Base-by-base conservation (phyloP, 345 rosid species). In the Pugionium dolabratum region DNA sequence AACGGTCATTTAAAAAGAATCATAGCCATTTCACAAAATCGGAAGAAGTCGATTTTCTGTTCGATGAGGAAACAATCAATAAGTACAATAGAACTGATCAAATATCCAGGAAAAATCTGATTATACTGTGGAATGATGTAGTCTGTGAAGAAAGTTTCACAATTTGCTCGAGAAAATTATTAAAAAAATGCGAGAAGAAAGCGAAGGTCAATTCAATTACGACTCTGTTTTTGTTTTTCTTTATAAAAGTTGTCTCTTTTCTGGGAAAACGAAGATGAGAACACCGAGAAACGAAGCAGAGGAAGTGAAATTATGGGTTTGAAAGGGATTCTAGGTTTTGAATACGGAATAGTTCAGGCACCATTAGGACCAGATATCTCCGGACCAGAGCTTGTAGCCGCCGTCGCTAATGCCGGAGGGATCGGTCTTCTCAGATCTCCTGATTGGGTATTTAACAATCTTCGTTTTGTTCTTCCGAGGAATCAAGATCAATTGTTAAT, bases 331-430 rank as follows among this genome's bases (percentile, higher is more conserved):
- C 77, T 91, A 78, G 94, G 91, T 55, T 88, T 89, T 46, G 87
- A 86, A 40, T 75, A 82, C 76, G 98, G 91, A 64, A 82, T 91
- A 11, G 80, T 88, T 4, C 98, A 82, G 72, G 96, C 85, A 34
- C 96, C 98, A 27, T 45, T 91, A 51, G 98, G 98, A 59, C 96
- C 98, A 52, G 98, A 91, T 49, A 84, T 91, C 70, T 85, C 96
- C 3, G 79, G 90, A 9, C 98, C 98, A 0, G 94, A 85, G 76
- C 96, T 91, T 52, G 97, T 85, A 4, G 96, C 97, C 27, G 97
- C 96, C 34, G 97, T 91, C 45, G 88, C 97, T 52, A 84, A 86
- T 42, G 85, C 94, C 42, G 97, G 97, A 57, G 94, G 86, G 9
- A 82, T 91, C 39, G 97, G 96, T 36, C 59, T 91, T 39, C 94